phyloP scores from a whole-genome alignment of 108 stramenopile genomes.

The Pseudonitzschia multiseries region DNA sequence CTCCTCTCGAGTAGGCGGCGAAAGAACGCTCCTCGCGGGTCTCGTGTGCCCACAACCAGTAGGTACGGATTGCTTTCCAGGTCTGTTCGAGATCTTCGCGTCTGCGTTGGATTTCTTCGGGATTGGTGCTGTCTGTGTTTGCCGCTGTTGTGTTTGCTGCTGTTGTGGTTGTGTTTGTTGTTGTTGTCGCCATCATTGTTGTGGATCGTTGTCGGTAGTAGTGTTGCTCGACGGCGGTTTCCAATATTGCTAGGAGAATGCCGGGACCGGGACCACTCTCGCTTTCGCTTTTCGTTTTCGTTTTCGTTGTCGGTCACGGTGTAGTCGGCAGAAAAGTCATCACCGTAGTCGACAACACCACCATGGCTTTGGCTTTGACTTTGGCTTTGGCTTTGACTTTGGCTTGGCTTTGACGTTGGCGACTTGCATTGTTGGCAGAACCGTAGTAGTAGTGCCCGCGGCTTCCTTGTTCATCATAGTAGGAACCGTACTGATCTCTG shows the following conservation, averaged over 20 bases:
- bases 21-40: conserved; percentile 15
- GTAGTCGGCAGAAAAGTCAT: not conserved
- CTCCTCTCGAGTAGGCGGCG: conserved; percentile 59
- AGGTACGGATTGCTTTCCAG: conserved; percentile 61
- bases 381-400: no score
- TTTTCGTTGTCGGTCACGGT: not conserved
- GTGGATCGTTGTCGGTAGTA: conserved; percentile 2
- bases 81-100: conserved; percentile 46
- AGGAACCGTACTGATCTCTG: not conserved
- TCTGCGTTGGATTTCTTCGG: conserved; percentile 25
- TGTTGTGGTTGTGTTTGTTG: no score
- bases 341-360: not conserved
- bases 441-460: not conserved
- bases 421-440: not conserved
- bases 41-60: conserved; percentile 60
- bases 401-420: not conserved
- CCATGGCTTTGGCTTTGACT: no score
- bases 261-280: conserved; percentile 27
- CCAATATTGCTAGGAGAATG: conserved; percentile 48
- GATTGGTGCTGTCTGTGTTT: not conserved
- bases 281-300: no score
- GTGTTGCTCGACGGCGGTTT: conserved; percentile 36
- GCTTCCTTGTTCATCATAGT: not conserved
- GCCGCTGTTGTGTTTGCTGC: no score
- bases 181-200: not conserved